These are phyloP conservation scores for Epichloe scottii DNA, from an alignment of 2,329 filamentous ascomycete species.

Conservation along the genomic window DNA sequence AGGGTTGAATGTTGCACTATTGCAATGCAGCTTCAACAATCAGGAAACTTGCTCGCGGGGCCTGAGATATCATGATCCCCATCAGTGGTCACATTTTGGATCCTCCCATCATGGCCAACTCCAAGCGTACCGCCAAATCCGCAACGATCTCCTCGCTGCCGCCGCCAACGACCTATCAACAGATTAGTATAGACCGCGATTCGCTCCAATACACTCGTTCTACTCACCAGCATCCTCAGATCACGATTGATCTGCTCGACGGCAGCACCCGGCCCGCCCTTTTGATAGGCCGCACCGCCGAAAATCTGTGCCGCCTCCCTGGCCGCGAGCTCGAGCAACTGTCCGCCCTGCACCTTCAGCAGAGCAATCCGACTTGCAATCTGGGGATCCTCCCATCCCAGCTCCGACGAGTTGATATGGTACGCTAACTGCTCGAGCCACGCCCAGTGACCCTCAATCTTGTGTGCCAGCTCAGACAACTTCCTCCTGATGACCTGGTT, in stretches of 20 bases:
- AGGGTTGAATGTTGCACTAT: too few relatives aligned
- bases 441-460: constrained; percentile 48
- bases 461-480: constrained; percentile 43
- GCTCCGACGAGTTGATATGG: constrained; percentile 27
- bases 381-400: constrained; percentile 19
- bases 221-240: constrained; percentile 21
- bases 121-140: constrained; percentile 38
- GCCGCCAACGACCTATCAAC: constrained; percentile 34
- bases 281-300: constrained; percentile 39
- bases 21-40: too few relatives aligned
- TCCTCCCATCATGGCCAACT: constrained; percentile 15
- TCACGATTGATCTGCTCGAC: constrained; percentile 43
- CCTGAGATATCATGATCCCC: too few relatives aligned
- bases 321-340: constrained; percentile 35
- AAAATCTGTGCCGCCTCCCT: constrained; percentile 42
- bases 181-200: not conserved
- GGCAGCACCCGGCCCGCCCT: constrained; percentile 31
- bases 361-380: constrained; percentile 20
- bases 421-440: constrained; percentile 50
- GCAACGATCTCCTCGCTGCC: constrained; percentile 43
- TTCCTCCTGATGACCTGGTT: constrained; percentile 49
- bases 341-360: constrained; percentile 35
- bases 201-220: not conserved
- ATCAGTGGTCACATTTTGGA: constrained; percentile 9
- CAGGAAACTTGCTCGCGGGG: too few relatives aligned